Evolutionary conservation across 2,329 filamentous ascomycete species (phyloP), one percentile per base, ranked within the genome.

Genomic region (Diaporthe vexans): DNA sequence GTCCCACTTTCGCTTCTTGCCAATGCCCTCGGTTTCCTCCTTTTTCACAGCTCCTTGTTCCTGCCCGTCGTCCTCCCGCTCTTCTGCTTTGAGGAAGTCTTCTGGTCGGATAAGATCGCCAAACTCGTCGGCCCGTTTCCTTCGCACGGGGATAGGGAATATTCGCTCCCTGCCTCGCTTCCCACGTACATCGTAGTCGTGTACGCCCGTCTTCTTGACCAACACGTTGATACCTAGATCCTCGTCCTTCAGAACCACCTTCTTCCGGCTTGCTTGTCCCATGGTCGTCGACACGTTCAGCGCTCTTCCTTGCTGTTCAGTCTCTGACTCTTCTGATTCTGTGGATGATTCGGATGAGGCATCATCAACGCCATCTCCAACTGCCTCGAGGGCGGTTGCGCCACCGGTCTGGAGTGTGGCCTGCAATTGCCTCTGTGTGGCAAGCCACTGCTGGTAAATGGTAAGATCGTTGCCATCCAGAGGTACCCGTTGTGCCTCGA

Each of bases 1-100:
- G 77, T 96, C 94, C 95, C 96, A 98, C 83, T 95, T 97, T 75
- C 97, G 91, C 84, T 99, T 99, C 85, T 96, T 95, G 24, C 96
- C 97, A 26, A 98, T 88, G 59, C 90, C 90, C 69, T 91, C 90
- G 77, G 93, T 88, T 43, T 85, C 84, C 37, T 87, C 86, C 17
- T 83, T 83, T 74, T 88, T 87, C 19, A 86, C 86, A 21, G 84
- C 79, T 46, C 88, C 86, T 73, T 90, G 85, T 65, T 92, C 91
- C 69, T 92, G 90, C 17, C 90, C 91, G 54, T 94, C 93, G 35
- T 91, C 89, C 74, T 97, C 95, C 73, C 95, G 92, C 83, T 98
- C 97, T 81, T 99, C 97, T 0, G 95, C 96, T 74, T 95, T 91
- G 1, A 98, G 88, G 81, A 96, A 99, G 77, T 99, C 97, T 82